These are phyloP conservation scores for Endoconidiophora polonica DNA, from an alignment of 2,329 filamentous ascomycete genomes.

Conservation along the genomic window DNA sequence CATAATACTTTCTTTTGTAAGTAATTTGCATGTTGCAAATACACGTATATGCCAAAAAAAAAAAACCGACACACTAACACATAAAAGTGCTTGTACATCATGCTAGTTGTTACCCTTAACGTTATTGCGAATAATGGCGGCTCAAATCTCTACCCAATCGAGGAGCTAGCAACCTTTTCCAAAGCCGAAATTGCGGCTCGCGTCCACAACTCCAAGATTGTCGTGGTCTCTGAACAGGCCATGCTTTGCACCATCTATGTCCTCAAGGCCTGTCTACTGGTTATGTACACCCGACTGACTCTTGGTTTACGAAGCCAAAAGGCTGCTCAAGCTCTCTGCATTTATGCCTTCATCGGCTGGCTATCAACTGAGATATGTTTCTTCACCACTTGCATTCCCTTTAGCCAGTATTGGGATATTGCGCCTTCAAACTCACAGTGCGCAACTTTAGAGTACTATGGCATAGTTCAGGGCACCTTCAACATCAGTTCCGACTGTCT, in stretches of 20 bases:
- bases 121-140: constrained; percentile 9
- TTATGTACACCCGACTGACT: constrained; percentile 28
- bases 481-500: constrained; percentile 44
- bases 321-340: constrained; percentile 31
- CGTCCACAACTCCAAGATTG: constrained; percentile 41
- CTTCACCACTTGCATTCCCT: constrained; percentile 36
- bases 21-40: not conserved
- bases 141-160: constrained; percentile 9
- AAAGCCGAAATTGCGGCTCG: constrained; percentile 22
- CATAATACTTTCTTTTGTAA: constrained; percentile 10
- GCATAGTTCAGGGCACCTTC: constrained; percentile 40
- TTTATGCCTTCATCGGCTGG: constrained; percentile 31
- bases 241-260: constrained; percentile 43
- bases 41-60: not conserved
- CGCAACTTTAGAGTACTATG: constrained; percentile 37
- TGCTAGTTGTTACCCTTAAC: constrained; percentile 20
- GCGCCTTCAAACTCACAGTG: constrained; percentile 37
- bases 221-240: constrained; percentile 43
- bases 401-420: constrained; percentile 40
- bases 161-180: constrained; percentile 10
- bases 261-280: constrained; percentile 38
- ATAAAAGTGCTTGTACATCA: constrained; percentile 23
- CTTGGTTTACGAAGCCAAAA: constrained; percentile 30
- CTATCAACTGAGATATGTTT: constrained; percentile 34
- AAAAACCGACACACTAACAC: not conserved